Evolutionary conservation across 2,329 filamentous ascomycete genomes (phyloP), one percentile per base, ranked within the genome.

Genomic region (Microsporum canis): DNA sequence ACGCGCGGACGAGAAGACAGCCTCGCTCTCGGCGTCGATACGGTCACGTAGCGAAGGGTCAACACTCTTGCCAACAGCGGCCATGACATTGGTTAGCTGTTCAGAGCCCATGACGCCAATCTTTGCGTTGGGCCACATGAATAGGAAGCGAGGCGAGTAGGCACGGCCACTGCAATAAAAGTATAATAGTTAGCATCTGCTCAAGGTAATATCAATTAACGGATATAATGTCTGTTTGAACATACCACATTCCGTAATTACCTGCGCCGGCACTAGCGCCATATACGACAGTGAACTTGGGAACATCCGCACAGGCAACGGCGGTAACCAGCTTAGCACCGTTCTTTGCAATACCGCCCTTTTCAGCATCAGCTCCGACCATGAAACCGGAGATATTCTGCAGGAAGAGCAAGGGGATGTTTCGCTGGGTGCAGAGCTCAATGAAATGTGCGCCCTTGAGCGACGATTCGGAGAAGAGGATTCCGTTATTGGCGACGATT

Each of bases 311-410:
- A 71, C 91, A 96, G 6, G 91, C 89, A 8, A 97, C 94, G 5
- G 92, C 94, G 2, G 91, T 95, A 33, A 97, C 94, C 17, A 99
- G 84, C 77, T 99, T 97, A 4, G 94, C 94, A 45, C 94, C 94
- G 70, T 97, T 95, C 80, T 97, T 97, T 60, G 94, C 94, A 68
- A 99, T 97, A 10, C 94, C 94, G 59, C 92, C 92, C 60, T 88
- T 87, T 76, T 99, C 94, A 0, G 92, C 91, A 68, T 94, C 89
- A 17, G 85, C 83, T 49, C 94, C 94, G 36, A 99, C 94, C 94
- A 99, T 99, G 82, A 99, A 99, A 49, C 94, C 94, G 4, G 86
- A 87, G 71, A 99, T 97, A 74, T 99, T 97, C 73, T 99, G 94
- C 23, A 99, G 78, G 76, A 97, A 97, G 58, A 97, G 82, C 7